phyloP scores from a whole-genome alignment of 2,329 filamentous ascomycete species.

The Diaporthe longicolla region DNA sequence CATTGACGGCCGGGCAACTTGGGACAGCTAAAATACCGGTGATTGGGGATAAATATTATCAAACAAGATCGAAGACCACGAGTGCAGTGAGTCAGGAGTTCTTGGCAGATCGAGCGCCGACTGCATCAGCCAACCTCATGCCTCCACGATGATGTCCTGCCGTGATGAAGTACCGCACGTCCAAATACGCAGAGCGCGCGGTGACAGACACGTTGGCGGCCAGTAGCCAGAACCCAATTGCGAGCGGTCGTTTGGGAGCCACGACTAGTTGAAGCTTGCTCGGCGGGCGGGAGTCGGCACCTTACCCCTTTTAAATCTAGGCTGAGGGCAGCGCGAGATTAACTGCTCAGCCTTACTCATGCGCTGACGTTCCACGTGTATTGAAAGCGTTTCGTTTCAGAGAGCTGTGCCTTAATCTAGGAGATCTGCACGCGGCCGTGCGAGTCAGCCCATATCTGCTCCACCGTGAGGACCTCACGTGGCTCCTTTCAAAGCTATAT shows the following conservation, averaged over 20 bases:
- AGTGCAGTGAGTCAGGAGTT: neutral
- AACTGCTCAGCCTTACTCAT: conserved; percentile 27
- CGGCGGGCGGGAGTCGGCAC: neutral
- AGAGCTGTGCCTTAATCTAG: neutral
- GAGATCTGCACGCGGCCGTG: neutral
- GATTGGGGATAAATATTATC: too few relatives aligned
- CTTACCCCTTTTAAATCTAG: conserved; percentile 20
- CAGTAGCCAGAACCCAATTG: neutral
- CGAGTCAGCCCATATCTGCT: neutral
- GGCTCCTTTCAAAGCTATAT: neutral
- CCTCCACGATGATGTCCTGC: neutral
- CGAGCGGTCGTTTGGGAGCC: neutral
- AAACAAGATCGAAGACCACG: too few relatives aligned
- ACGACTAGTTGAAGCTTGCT: conserved; percentile 15
- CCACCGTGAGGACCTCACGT: conserved; percentile 6
- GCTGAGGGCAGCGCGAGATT: conserved; percentile 20
- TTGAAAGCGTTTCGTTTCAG: conserved; percentile 8
- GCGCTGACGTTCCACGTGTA: conserved; percentile 8
- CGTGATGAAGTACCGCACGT: neutral
- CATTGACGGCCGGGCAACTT: too few relatives aligned
- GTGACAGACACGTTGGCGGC: neutral
- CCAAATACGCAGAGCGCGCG: neutral
- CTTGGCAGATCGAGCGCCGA: neutral
- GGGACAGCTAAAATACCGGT: too few relatives aligned
- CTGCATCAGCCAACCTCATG: neutral